phyloP scores from a whole-genome alignment of 2,329 filamentous ascomycete species.

The Colletotrichum neosansevieriae region DNA sequence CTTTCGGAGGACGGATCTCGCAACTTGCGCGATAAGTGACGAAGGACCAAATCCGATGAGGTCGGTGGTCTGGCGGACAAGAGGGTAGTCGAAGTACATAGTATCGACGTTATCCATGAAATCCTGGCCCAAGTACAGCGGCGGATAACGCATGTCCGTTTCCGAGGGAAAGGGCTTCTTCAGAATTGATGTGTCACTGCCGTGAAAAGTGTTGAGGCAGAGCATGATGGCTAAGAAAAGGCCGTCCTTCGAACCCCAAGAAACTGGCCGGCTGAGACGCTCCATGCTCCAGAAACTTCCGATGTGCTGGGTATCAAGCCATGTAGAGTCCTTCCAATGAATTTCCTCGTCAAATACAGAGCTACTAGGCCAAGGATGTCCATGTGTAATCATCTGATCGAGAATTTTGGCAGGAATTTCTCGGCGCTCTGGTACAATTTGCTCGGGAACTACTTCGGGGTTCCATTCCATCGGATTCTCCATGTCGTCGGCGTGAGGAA shows the following conservation, averaged over 20 bases:
- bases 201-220: conserved; percentile 10
- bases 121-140: background rate
- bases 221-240: conserved; percentile 1
- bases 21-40: conserved; percentile 2
- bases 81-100: background rate
- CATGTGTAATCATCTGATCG: background rate
- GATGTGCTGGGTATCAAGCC: background rate
- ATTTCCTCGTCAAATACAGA: background rate
- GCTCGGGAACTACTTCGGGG: background rate
- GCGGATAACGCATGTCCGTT: background rate
- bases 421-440: background rate
- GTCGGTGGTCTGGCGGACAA: background rate
- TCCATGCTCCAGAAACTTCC: conserved; percentile 3
- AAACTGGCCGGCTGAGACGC: conserved; percentile 35
- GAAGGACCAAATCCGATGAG: conserved; percentile 11
- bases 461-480: conserved; percentile 16
- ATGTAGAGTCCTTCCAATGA: background rate
- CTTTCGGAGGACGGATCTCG: background rate
- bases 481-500: background rate
- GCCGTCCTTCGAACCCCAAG: background rate
- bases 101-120: background rate
- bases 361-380: background rate
- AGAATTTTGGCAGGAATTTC: background rate
- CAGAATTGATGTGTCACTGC: conserved; percentile 9
- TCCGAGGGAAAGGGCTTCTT: conserved; percentile 13